Evolutionary conservation across 306 rosid species (phyloP), one percentile per base, ranked within the genome.

Genomic region (Boehmeria nivea): DNA sequence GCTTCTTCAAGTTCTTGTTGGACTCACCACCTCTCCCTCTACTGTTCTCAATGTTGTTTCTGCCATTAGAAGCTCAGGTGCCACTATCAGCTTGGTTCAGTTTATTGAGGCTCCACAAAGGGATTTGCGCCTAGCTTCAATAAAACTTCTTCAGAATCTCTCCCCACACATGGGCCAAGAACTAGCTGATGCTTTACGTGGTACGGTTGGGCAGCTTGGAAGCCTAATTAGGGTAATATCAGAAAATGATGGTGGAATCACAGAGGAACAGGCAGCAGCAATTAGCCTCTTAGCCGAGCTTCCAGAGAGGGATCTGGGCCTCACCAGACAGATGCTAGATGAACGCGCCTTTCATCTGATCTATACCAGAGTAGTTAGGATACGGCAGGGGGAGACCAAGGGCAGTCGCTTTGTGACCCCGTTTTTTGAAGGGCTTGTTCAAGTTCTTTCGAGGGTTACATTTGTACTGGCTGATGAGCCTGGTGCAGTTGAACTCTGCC

Each of bases 1-100:
- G 75, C 99, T 91, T 73, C 87, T 91, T 65, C 96, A 91, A 70
- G 96, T 85, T 68, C 95, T 91, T 71, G 99, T 87, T 54, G 99
- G 99, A 50, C 96, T 91, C 36, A 85, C 99, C 23, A 61, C 0
- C 75, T 76, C 87, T 76, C 81, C 78, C 44, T 78, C 86, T 40
- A 72, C 87, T 0, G 81, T 85, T 60, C 24, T 59, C 51, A 87
- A 82, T 69, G 87, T 91, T 54, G 95, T 85, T 57, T 23, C 89
- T 19, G 96, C 99, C 60, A 85, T 87, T 73, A 85, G 81, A 77
- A 91, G 94, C 79, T 87, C 96, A n/a, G 96, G 99, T 22, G 99
- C 99, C 68, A 85, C 82, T 59, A 87, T 81, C 71, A 91, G 96
- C 73, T 68, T 87, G 63, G 96, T 87, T 61, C 99, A 91, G 67